Evolutionary conservation across 2,329 filamentous ascomycete species (phyloP).

Genomic region (Colletotrichum scovillei): DNA sequence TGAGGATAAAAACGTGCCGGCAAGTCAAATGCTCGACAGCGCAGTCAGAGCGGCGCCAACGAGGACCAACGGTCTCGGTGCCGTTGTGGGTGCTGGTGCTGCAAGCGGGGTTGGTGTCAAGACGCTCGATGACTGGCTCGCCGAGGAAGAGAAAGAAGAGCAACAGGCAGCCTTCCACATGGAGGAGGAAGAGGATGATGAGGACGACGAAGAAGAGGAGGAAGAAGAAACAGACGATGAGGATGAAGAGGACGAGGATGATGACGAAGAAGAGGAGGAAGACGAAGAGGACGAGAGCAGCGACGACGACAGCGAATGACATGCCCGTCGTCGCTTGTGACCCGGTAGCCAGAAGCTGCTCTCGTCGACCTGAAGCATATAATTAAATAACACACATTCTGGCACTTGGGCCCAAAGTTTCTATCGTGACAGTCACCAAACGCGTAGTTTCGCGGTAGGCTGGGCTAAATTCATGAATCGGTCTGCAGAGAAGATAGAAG

Average conservation of each 20-base stretch:
- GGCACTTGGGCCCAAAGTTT: neutral
- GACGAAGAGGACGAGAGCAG: conserved; percentile 56
- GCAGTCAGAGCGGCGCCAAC: conserved; percentile 53
- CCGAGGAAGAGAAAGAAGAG: conserved; percentile 72
- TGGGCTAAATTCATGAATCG: too few relatives aligned
- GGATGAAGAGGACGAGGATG: conserved; percentile 57
- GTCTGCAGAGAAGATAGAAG: neutral
- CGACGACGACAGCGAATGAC: conserved; percentile 48
- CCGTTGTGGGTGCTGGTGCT: conserved; percentile 7
- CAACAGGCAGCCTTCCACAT: conserved; percentile 62
- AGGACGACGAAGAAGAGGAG: conserved; percentile 63
- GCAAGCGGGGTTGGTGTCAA: conserved; percentile 69
- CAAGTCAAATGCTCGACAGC: conserved; percentile 73
- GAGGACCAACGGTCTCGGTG: conserved; percentile 59
- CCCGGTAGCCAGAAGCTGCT: neutral
- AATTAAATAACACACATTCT: neutral
- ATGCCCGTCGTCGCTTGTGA: neutral
- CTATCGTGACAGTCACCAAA: neutral
- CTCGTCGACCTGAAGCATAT: neutral
- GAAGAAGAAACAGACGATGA: conserved; percentile 62
- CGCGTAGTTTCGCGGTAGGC: too few relatives aligned
- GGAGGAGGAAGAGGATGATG: conserved; percentile 61
- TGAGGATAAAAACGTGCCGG: conserved; percentile 61
- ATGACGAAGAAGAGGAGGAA: conserved; percentile 49
- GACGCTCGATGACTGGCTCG: conserved; percentile 93